These are phyloP conservation scores for Cytospora piceae DNA, from an alignment of 2,329 filamentous ascomycete species.

Conservation along the genomic window DNA sequence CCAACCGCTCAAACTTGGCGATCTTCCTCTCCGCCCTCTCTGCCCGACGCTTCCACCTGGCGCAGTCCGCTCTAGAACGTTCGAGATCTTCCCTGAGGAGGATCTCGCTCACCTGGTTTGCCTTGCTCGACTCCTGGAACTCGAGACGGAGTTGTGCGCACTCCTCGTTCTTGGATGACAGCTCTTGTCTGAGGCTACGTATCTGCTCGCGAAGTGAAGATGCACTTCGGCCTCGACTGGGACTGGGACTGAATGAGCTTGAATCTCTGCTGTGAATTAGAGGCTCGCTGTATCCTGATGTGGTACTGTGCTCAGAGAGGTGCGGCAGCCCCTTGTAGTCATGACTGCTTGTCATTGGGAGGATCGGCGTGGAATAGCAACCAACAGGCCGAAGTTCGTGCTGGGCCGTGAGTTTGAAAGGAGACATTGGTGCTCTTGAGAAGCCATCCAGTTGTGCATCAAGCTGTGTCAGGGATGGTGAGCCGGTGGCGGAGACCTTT, in stretches of 20 bases:
- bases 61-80: constrained; percentile 12
- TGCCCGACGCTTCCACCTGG: constrained; percentile 26
- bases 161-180: constrained; percentile 26
- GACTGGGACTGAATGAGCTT: constrained; percentile 7
- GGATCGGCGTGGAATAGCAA: constrained; percentile 17
- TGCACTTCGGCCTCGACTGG: constrained; percentile 18
- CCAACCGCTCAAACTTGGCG: constrained; percentile 12
- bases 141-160: constrained; percentile 22
- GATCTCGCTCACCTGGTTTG: constrained; percentile 20
- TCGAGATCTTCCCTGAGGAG: constrained; percentile 25
- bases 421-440: neutral
- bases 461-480: constrained; percentile 15
- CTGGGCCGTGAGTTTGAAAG: constrained; percentile 9
- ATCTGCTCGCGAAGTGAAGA: constrained; percentile 29
- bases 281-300: neutral
- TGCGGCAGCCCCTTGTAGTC: neutral
- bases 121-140: constrained; percentile 23
- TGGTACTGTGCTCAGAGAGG: constrained; percentile 15
- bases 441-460: constrained; percentile 22
- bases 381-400: constrained; percentile 12
- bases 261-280: constrained; percentile 2
- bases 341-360: neutral
- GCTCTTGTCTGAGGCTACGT: constrained; percentile 23
- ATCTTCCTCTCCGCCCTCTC: constrained; percentile 27
- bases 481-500: neutral